A percentile compares a stretch with the other conserved stretches of the same genome.
phyloP scores from a whole-genome alignment of 2,329 filamentous ascomycete species.

The Mycocentrospora acerina region DNA sequence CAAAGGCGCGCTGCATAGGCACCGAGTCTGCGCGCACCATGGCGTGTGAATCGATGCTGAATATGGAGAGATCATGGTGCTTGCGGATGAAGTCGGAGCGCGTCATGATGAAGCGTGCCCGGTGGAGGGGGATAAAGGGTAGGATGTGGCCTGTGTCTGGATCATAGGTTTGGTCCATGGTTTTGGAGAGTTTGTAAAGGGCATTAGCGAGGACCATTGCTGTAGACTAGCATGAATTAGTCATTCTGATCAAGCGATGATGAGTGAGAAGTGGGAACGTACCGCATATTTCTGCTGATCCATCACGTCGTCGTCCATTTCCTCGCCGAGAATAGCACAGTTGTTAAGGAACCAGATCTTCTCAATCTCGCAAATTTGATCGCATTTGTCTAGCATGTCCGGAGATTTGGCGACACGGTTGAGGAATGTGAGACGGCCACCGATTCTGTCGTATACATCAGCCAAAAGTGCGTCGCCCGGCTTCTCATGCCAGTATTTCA shows the following conservation, averaged over 20 bases:
- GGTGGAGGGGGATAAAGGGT: constrained; percentile 62
- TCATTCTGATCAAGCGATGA: no score
- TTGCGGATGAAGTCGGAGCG: constrained; percentile 89
- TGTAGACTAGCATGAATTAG: constrained; percentile 73
- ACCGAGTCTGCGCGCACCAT: constrained; percentile 91
- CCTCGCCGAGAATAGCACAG: constrained; percentile 72
- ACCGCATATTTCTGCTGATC: constrained; percentile 95
- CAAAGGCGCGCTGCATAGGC: constrained; percentile 92
- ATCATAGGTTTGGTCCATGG: constrained; percentile 64
- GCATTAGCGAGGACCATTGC: constrained; percentile 92
- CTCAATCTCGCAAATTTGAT: constrained; percentile 69
- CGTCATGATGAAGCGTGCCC: constrained; percentile 77
- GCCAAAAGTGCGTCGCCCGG: constrained; percentile 61
- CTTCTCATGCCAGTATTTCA: constrained; percentile 70
- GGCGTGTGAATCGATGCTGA: constrained; percentile 85
- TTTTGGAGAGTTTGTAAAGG: constrained; percentile 78
- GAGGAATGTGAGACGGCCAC: constrained; percentile 84
- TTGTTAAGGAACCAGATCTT: constrained; percentile 78
- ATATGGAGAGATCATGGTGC: constrained; percentile 92
- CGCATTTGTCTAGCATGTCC: constrained; percentile 78
- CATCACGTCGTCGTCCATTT: constrained; percentile 97
- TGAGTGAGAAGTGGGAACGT: constrained; percentile 37
- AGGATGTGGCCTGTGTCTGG: constrained; percentile 69
- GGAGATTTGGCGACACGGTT: constrained; percentile 84
- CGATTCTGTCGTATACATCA: constrained; percentile 81